Base-by-base conservation (phyloP, 345 rosid species). In the Brassica rapa region DNA sequence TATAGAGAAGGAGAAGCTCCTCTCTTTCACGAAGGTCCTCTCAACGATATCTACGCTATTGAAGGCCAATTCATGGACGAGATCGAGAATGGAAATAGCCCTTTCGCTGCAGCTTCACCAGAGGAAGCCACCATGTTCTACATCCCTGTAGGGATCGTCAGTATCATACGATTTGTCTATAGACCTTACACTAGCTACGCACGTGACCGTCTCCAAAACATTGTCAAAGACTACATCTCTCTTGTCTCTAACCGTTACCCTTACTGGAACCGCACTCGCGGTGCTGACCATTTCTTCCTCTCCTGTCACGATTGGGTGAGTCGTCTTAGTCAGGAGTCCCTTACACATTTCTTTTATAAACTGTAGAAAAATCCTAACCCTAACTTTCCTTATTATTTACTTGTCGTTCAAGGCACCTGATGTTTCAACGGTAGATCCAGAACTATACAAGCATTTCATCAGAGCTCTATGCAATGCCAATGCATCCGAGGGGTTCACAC, bases 391-490 rank as follows among this genome's bases (percentile, higher is more conserved):
- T n/a, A 0, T 37, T 46, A 7, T 27, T 25, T 64, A 0, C 62
- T 69, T 80, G 53, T 60, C 41, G 4, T 35, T 73, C 43, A 77
- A 89, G 97, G 95, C 91, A 29, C 97, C 93, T 0, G 87, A 89
- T 32, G 83, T 90, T 1, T 86, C 97, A 6, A 19, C 59, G 11
- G 66, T 19, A 24, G 70, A 87, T 53, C 91, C 87, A 33, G 79
- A 82, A 55, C 60, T 88, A 23, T 90, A 81, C 87, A 85, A 77
- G 74, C 77, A 85, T 67, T 88, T 90, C 59, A 81, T 89, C 0
- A 84, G 95, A 66, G 98, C 83, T 16, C 86, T 91, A 1, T 91
- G 97, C 82, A 93, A 91, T 74, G 98, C 98, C 73, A 93, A 93
- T 62, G 73, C 85, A 4, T 83, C 93, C 0, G 97, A 91, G 73